phyloP scores from a whole-genome alignment of 345 rosid species.

The Anacardium occidentale region DNA sequence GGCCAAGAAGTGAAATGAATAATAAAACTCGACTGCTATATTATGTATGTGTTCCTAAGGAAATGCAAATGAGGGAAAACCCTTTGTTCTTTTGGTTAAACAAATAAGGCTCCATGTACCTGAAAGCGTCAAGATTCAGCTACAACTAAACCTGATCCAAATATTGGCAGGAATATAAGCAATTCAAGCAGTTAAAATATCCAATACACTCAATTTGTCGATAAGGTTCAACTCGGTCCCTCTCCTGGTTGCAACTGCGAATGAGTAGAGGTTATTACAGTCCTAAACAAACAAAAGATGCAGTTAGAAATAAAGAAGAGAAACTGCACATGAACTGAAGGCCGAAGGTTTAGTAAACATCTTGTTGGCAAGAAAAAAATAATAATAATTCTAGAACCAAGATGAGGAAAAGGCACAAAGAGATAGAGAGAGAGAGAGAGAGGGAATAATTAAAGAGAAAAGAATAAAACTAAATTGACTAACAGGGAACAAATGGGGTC shows the following conservation, averaged over 20 bases:
- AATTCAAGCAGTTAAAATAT: background rate
- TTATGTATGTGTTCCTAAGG: too few relatives aligned
- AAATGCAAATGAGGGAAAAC: too few relatives aligned
- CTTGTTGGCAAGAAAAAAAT: background rate
- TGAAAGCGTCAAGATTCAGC: background rate
- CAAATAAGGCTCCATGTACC: too few relatives aligned
- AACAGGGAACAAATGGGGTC: too few relatives aligned
- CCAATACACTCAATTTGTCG: background rate
- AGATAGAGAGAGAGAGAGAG: too few relatives aligned
- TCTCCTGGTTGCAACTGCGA: slow-evolving; percentile 10
- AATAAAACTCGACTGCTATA: too few relatives aligned
- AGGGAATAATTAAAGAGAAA: too few relatives aligned
- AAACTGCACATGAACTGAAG: background rate
- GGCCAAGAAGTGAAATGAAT: too few relatives aligned
- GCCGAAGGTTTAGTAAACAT: background rate
- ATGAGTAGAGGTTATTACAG: slow-evolving; percentile 23
- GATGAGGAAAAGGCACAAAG: too few relatives aligned
- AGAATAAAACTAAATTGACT: too few relatives aligned
- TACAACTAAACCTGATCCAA: background rate
- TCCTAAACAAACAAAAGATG: slow-evolving; percentile 30
- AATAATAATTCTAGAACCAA: background rate
- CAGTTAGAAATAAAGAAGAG: slow-evolving; percentile 19
- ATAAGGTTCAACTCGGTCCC: background rate
- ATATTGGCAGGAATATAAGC: background rate
- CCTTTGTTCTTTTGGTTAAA: background rate